phyloP scores from a whole-genome alignment of 352 stramenopile species.

The Globisporangium acanthophoron region DNA sequence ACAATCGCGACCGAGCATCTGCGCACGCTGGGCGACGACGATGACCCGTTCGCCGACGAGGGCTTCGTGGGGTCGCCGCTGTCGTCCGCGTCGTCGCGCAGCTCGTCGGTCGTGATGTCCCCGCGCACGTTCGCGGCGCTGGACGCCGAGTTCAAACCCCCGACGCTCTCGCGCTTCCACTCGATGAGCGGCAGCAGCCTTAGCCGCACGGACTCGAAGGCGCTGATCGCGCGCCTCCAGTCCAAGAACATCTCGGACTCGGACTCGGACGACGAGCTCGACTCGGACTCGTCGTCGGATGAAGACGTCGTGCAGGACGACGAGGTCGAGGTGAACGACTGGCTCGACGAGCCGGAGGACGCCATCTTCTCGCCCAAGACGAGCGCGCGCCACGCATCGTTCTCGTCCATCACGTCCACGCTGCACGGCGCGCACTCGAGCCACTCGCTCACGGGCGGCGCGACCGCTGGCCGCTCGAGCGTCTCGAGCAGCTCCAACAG shows the following conservation, averaged over 20 bases:
- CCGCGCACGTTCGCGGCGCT: conserved; percentile 15
- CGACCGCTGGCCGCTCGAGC: conserved; percentile 24
- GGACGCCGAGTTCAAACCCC: conserved; percentile 18
- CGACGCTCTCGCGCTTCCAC: conserved; percentile 16
- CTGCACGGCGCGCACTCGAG: conserved; percentile 26
- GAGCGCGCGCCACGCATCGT: conserved; percentile 38
- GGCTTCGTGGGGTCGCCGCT: conserved; percentile 8
- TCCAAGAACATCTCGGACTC: conserved; percentile 29
- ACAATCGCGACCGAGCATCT: background rate
- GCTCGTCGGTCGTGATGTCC: conserved; percentile 16
- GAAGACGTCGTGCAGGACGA: conserved; percentile 36
- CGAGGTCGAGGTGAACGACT: conserved; percentile 63
- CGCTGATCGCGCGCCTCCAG: conserved; percentile 11
- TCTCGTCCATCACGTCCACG: conserved; percentile 42
- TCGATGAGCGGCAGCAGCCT: conserved; percentile 5
- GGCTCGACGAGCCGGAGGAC: conserved; percentile 69
- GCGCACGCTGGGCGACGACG: conserved; percentile 1
- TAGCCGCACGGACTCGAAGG: conserved; percentile 15
- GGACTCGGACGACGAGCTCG: conserved; percentile 24
- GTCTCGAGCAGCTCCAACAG: conserved; percentile 51
- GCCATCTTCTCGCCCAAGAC: conserved; percentile 46
- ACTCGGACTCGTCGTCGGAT: conserved; percentile 23
- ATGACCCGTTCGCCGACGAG: conserved; percentile 15
- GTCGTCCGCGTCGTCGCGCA: conserved; percentile 14
- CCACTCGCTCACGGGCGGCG: conserved; percentile 25